phyloP scores from a whole-genome alignment of 768 basidiomycete genomes.

The Mycena polygramma region DNA sequence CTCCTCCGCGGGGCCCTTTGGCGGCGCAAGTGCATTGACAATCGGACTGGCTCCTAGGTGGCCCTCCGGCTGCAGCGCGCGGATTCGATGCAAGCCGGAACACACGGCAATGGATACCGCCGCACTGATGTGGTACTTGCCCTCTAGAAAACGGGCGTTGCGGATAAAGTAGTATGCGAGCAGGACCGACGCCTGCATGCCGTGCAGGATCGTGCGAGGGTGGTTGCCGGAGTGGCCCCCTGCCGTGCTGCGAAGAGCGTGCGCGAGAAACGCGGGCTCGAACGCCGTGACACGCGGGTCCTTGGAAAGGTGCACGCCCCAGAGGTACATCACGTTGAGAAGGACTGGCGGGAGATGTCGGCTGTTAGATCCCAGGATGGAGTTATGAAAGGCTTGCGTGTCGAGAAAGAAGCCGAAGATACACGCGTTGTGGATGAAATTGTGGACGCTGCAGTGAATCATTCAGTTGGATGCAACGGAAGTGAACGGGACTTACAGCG shows the following conservation, averaged over 20 bases:
- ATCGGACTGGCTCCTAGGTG: background rate
- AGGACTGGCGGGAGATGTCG: conserved; percentile 42
- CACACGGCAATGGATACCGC: conserved; percentile 49
- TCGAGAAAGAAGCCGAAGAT: conserved; percentile 63
- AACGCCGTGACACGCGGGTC: conserved; percentile 42
- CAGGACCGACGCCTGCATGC: conserved; percentile 58
- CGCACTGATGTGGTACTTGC: conserved; percentile 55
- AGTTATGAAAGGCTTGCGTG: conserved; percentile 52
- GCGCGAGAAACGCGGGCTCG: conserved; percentile 51
- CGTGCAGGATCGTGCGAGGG: conserved; percentile 47
- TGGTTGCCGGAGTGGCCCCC: conserved; percentile 48
- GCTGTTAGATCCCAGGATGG: conserved; percentile 30
- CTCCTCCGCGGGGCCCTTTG: conserved; percentile 15
- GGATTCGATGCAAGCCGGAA: conserved; percentile 44
- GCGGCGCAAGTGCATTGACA: background rate
- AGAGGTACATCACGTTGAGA: conserved; percentile 45
- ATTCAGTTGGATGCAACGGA: too few relatives aligned
- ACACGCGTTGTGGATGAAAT: conserved; percentile 53
- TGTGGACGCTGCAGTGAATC: conserved; percentile 24
- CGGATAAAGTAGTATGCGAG: conserved; percentile 60
- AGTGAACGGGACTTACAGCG: conserved; percentile 11
- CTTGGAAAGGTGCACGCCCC: conserved; percentile 38
- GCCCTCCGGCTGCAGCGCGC: background rate
- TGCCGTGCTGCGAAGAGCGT: conserved; percentile 48
- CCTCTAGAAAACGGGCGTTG: conserved; percentile 55